phyloP scores from a whole-genome alignment of 2,329 filamentous ascomycete species.

The Knufia fluminis region DNA sequence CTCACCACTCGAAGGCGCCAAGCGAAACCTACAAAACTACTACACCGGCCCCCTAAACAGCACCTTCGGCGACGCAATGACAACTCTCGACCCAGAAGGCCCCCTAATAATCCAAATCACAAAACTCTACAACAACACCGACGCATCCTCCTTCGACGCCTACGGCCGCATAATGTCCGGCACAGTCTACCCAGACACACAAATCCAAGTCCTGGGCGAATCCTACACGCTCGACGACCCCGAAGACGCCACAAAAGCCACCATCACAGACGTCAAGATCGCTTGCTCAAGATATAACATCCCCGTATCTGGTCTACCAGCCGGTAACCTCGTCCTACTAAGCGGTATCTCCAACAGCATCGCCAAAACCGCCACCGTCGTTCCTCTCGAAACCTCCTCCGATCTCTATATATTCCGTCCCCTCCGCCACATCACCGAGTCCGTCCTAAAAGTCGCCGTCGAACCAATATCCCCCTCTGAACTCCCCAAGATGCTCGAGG shows the following conservation, averaged over 20 bases:
- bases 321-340: slow-evolving; percentile 87
- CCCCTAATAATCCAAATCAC: slow-evolving; percentile 86
- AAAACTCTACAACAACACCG: slow-evolving; percentile 81
- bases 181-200: slow-evolving; percentile 68
- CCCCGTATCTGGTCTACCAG: slow-evolving; percentile 80
- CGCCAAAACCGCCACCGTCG: slow-evolving; percentile 89
- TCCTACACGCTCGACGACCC: slow-evolving; percentile 94
- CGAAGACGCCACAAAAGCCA: slow-evolving; percentile 88
- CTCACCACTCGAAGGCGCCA: slow-evolving; percentile 70
- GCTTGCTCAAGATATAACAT: slow-evolving; percentile 90
- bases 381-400: slow-evolving; percentile 69
- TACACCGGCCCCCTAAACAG: slow-evolving; percentile 87
- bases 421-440: slow-evolving; percentile 89
- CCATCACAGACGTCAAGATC: slow-evolving; percentile 78
- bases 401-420: slow-evolving; percentile 94
- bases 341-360: slow-evolving; percentile 95
- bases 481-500: slow-evolving; percentile 96
- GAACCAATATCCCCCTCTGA: slow-evolving; percentile 98
- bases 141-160: slow-evolving; percentile 84
- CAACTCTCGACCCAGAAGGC: slow-evolving; percentile 75
- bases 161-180: slow-evolving; percentile 91
- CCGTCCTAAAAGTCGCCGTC: slow-evolving; percentile 93
- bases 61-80: slow-evolving; percentile 70
- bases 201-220: slow-evolving; percentile 86
- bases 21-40: slow-evolving; percentile 69